phyloP scores from a whole-genome alignment of 78 protist species.

The Protostelium mycophagum region DNA sequence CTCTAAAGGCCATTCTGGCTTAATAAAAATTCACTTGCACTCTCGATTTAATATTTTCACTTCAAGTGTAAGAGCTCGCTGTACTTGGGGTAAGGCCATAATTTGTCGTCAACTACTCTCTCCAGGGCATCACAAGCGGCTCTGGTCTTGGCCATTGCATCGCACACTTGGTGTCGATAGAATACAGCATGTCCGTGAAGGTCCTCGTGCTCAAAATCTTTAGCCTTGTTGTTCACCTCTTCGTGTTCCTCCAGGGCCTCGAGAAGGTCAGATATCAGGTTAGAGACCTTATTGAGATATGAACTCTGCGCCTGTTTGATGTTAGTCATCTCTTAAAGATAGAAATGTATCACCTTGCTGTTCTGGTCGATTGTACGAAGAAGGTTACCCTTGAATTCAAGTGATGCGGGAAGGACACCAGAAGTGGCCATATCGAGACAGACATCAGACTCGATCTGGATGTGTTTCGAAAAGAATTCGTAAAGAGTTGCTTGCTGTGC shows the following conservation, averaged over 20 bases:
- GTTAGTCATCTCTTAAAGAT: not conserved
- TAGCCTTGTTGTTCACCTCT: constrained; percentile 1
- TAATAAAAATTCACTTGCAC: too few relatives aligned
- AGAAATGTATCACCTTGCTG: not conserved
- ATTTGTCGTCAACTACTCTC: constrained; percentile 43
- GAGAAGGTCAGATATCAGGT: constrained; percentile 3
- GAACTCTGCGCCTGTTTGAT: not conserved
- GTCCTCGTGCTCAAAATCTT: not conserved
- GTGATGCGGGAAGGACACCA: constrained; percentile 45
- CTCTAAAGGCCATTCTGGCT: not conserved
- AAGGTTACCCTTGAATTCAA: constrained; percentile 39
- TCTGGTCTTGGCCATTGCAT: constrained; percentile 67
- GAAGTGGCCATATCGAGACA: constrained; percentile 60
- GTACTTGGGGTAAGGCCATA: constrained; percentile 71
- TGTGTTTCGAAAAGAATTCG: constrained; percentile 58
- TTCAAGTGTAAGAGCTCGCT: constrained; percentile 56
- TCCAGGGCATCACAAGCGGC: constrained; percentile 60
- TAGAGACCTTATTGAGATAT: not conserved
- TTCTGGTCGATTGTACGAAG: constrained; percentile 20
- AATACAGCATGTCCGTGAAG: constrained; percentile 6
- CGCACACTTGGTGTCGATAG: constrained; percentile 11
- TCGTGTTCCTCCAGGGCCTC: constrained; percentile 26
- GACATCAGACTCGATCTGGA: constrained; percentile 74
- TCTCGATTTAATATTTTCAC: constrained; percentile 20
- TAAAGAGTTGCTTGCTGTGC: constrained; percentile 45